phyloP scores from a whole-genome alignment of 345 rosid species.

The Kandelia obovata region DNA sequence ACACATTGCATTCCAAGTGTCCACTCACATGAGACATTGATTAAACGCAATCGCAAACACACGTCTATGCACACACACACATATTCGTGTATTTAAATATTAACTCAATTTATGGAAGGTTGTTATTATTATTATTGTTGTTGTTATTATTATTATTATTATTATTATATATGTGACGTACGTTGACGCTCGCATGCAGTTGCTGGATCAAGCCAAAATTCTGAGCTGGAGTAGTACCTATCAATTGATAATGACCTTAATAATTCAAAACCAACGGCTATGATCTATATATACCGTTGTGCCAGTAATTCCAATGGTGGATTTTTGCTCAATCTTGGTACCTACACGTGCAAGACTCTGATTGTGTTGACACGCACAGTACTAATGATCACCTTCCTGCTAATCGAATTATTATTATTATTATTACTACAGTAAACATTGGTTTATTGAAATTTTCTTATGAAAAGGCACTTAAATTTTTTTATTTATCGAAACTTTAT shows the following conservation, averaged over 20 bases:
- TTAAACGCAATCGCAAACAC: no score
- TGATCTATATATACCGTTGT: conserved; percentile 24
- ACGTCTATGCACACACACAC: no score
- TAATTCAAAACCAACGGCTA: conserved; percentile 43
- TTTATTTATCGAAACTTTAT: no score
- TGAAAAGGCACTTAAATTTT: no score
- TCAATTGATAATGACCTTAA: conserved; percentile 38
- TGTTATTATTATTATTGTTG: background rate
- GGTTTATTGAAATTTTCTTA: no score
- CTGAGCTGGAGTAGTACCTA: conserved; percentile 35
- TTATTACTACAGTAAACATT: no score
- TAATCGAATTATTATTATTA: no score
- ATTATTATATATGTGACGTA: background rate
- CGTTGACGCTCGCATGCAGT: background rate
- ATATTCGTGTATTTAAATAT: no score
- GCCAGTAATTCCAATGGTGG: conserved; percentile 17
- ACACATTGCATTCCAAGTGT: no score
- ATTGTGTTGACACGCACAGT: conserved; percentile 1
- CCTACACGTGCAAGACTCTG: conserved; percentile 8
- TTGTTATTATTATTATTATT: background rate
- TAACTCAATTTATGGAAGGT: background rate
- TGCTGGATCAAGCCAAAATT: conserved; percentile 29
- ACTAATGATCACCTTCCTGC: no score
- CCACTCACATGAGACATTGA: no score
- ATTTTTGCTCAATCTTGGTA: conserved; percentile 9